Evolutionary conservation across 139 green algal genomes (phyloP), one percentile per base, ranked within the genome.

Genomic region (Chlorella sp.): DNA sequence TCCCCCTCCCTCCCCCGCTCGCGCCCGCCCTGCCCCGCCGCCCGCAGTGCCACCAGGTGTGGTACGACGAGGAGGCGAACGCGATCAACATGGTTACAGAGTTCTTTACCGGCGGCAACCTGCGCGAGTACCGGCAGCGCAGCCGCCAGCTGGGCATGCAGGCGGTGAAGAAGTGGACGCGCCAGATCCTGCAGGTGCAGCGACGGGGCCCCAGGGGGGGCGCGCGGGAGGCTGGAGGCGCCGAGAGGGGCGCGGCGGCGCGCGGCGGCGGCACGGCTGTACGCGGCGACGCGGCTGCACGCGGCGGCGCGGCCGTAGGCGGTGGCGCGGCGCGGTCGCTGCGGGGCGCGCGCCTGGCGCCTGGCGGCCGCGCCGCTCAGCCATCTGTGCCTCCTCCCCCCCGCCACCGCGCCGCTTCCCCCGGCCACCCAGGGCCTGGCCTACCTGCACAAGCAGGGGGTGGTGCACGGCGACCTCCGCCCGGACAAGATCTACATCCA

Each of bases 401-500:
- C 8, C 6, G 27, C 19, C 48, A 56, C 8, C 48, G 19, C 9
- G 48, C 48, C 27, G 48, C 25, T 56, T 11, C 19, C 7, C 8
- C 3, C 48, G 19, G 19, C 48, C 7, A 15, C 8, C 15, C 70
- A 84, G n/a, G 94, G 94, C 42, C 82, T 98, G 56, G 77, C 87
- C 17, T 97, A 97, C 83, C 86, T 98, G 50, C 94, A 98, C 79
- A 79, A 79, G 67, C 93, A 94, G 71, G 74, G 88, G 7, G 87
- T 99, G 53, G 93, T 97, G 45, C 96, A 99, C 81, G 91, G 95
- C 0, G 96, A 99, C 80, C 83, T 98, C 48, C 93, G 96, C 38
- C 69, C 66, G 46, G 80, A 86, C 76, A 97, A 97, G 81, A 94
- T 98, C 63, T 97, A 97, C 77, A 92, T 97, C 75, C 96, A 97